Conservation (phyloP, 441 rosid genomes). For the Eruca vesicaria region DNA sequence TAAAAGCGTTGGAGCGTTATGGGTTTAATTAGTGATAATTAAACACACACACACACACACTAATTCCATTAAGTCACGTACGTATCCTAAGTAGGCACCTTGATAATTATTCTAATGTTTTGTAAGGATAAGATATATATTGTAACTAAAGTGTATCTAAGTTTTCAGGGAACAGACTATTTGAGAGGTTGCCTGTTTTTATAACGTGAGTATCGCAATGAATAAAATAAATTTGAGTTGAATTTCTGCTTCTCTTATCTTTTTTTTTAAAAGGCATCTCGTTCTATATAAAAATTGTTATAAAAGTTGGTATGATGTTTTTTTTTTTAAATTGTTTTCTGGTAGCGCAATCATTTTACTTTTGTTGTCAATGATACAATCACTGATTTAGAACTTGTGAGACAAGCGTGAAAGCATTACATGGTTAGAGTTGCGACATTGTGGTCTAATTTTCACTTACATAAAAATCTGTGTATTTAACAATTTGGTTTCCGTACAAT, state of each 20-base stretch:
- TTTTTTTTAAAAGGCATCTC: background rate
- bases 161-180: background rate
- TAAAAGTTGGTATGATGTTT: background rate
- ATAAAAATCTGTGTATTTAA: background rate
- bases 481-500: background rate
- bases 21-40: slow-evolving; percentile 36
- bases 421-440: background rate
- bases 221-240: background rate
- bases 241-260: background rate
- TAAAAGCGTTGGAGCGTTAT: slow-evolving; percentile 58
- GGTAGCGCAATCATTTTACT: background rate
- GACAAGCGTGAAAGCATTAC: background rate
- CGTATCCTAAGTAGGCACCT: background rate
- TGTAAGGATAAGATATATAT: background rate
- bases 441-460: background rate
- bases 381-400: background rate
- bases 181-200: background rate
- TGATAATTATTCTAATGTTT: background rate
- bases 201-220: background rate
- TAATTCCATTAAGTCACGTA: background rate
- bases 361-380: background rate
- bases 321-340: no score
- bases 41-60: background rate
- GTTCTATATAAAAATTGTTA: background rate
- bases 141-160: background rate